Percentiles rank a stretch among this genome's conserved stretches.
These are phyloP conservation scores for Citrullus amarus DNA, from an alignment of 306 rosid genomes.

Conservation along the genomic window DNA sequence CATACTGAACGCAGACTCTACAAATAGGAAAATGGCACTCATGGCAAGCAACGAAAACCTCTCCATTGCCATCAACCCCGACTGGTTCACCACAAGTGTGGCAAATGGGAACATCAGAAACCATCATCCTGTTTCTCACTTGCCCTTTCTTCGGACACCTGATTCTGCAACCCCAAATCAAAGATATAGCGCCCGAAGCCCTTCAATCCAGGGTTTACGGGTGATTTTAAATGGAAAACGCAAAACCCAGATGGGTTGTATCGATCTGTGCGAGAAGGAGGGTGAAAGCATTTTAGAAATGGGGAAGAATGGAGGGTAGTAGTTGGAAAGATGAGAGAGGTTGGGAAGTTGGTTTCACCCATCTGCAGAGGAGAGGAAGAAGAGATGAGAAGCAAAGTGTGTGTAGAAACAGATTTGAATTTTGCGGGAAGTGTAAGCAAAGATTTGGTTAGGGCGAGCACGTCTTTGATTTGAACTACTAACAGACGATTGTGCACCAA, in stretches of 20 bases:
- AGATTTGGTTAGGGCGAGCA: slow-evolving; percentile 41
- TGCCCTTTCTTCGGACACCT: neutral
- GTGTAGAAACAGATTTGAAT: slow-evolving; percentile 19
- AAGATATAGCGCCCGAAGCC: slow-evolving; percentile 14
- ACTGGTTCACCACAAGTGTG: slow-evolving; percentile 74
- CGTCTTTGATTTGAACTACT: slow-evolving; percentile 26
- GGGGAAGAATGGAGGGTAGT: slow-evolving; percentile 22
- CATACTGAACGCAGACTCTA: slow-evolving; percentile 60
- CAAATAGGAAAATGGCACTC: slow-evolving; percentile 73
- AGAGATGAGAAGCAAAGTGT: slow-evolving; percentile 51
- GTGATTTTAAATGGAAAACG: slow-evolving; percentile 39
- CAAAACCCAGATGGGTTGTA: slow-evolving; percentile 9
- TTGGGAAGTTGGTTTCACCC: slow-evolving; percentile 65
- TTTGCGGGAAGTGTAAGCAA: slow-evolving; percentile 85
- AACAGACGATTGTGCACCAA: neutral
- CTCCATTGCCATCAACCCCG: slow-evolving; percentile 59
- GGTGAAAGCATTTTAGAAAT: slow-evolving; percentile 20
- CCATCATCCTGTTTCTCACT: slow-evolving; percentile 53
- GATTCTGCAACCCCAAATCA: slow-evolving; percentile 10
- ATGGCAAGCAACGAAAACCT: slow-evolving; percentile 75
- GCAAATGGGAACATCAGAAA: slow-evolving; percentile 63
- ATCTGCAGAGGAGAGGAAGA: slow-evolving; percentile 19
- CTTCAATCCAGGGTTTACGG: slow-evolving; percentile 13
- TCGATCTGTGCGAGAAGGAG: neutral
- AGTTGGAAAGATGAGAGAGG: slow-evolving; percentile 52